Percentiles rank a stretch among this genome's conserved stretches.
phyloP scores from a whole-genome alignment of 495 filamentous ascomycete genomes.

The Aspergillus bertholletiae region DNA sequence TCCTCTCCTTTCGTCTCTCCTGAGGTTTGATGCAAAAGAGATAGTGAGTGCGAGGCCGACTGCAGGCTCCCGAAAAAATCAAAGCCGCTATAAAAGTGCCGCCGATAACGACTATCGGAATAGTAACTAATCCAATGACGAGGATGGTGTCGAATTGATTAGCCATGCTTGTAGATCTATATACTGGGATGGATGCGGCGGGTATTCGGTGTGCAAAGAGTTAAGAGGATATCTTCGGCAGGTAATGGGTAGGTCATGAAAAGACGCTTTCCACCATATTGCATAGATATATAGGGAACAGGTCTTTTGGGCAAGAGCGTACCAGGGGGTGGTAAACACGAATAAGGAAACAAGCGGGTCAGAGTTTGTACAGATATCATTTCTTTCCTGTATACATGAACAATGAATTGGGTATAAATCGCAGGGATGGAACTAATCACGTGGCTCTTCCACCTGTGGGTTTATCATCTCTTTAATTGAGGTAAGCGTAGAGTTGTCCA shows the following conservation, averaged over 20 bases:
- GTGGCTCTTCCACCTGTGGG: constrained; percentile 42
- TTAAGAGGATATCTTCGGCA: not conserved
- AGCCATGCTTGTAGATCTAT: constrained; percentile 29
- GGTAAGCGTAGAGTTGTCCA: constrained; percentile 58
- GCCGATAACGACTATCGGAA: constrained; percentile 49
- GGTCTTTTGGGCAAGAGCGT: not conserved
- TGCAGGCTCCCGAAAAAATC: constrained; percentile 40
- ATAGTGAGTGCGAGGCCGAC: constrained; percentile 10
- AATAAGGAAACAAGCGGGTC: not conserved
- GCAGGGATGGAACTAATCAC: constrained; percentile 13
- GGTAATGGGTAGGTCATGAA: not conserved
- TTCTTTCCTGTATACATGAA: not conserved
- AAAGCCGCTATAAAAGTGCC: constrained; percentile 44
- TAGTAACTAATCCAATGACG: constrained; percentile 50
- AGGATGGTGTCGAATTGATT: constrained; percentile 32
- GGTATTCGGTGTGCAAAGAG: constrained; percentile 4
- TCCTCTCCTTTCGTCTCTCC: not conserved
- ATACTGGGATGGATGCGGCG: constrained; percentile 12
- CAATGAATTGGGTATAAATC: not conserved
- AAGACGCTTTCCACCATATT: not conserved
- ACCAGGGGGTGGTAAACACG: not conserved
- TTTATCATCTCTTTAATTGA: constrained; percentile 59
- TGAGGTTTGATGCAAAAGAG: constrained; percentile 7
- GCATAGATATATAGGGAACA: not conserved
- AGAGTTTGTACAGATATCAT: not conserved